Conservation (phyloP, 495 filamentous ascomycete species). For the Aspergillus baeticus region DNA sequence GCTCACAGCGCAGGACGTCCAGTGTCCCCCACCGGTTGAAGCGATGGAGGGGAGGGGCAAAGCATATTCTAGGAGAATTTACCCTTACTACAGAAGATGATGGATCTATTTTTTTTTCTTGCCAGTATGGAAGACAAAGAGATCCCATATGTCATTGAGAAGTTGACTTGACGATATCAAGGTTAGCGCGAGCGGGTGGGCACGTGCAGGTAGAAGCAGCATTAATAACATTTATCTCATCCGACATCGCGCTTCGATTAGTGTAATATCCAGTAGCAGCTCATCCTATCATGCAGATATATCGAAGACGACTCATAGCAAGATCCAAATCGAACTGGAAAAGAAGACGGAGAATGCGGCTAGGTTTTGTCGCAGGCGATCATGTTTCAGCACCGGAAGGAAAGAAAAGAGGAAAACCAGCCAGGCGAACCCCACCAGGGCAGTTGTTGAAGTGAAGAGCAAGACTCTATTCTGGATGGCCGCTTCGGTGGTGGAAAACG, state of each 20-base stretch:
- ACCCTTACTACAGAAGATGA: slow-evolving; percentile 2
- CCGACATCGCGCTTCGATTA: too few relatives aligned
- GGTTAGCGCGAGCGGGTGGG: too few relatives aligned
- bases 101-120: background rate
- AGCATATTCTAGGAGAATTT: background rate
- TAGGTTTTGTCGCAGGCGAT: slow-evolving; percentile 1
- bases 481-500: background rate
- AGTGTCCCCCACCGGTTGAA: slow-evolving; percentile 2
- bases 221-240: too few relatives aligned
- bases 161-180: background rate
- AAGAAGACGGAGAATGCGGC: background rate
- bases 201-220: too few relatives aligned
- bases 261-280: too few relatives aligned
- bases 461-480: background rate
- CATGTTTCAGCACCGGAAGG: slow-evolving; percentile 7
- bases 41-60: background rate
- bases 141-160: background rate
- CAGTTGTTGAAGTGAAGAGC: too few relatives aligned
- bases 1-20: slow-evolving; percentile 7
- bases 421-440: background rate
- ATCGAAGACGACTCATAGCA: background rate
- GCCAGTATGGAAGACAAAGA: too few relatives aligned
- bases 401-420: background rate
- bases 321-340: background rate
- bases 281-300: background rate